Base-by-base conservation (phyloP, 306 rosid genomes). In the Gynostemma pentaphyllum region DNA sequence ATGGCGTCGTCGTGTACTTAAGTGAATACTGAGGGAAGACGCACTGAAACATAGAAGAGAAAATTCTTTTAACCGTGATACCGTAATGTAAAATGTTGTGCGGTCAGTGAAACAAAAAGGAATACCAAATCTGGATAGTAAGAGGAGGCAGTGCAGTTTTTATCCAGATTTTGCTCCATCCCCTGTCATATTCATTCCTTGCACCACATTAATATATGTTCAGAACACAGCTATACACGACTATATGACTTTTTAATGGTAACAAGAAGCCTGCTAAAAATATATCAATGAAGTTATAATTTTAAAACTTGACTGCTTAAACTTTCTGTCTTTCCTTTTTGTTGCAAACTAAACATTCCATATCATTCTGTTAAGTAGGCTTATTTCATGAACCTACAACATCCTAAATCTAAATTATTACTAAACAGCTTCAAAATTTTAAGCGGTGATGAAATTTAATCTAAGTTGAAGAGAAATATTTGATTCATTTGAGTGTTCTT, bases 11-110 rank as follows among this genome's bases (percentile, higher is more conserved):
- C 70, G 78, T 84, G 74, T 75, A 82, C 68, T 47, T 68, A 78
- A 87, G 63, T 12, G 57, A 79, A 76, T 84, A 80, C 66, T 87
- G 86, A 1, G 90, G 95, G 78, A 87, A 84, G 81, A 84, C 75
- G 42, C 95, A 87, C 95, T 85, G 83, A 86, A n/a, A 82, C 62
- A 47, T 46, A 27, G 47, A 64, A 23, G 19, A 50, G 1, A 59
- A 24, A 56, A 56, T 30, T 12, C 45, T 81, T 67, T 76, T 69
- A 71, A 56, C 48, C 24, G 62, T 42, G 27, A 29, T 26, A 23
- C 15, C 12, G 15, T 11, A 52, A 57, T 14, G 12, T 26, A 2
- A 16, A 15, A 30, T 12, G 32, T 2, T 37, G 12, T 7, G 45
- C 23, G 10, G 39, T 37, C 41, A 0, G 2, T 46, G 65, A 7